Evolutionary conservation across 2,329 filamentous ascomycete genomes (phyloP), one percentile per base, ranked within the genome.

Genomic region (Talaromyces verruculosus): DNA sequence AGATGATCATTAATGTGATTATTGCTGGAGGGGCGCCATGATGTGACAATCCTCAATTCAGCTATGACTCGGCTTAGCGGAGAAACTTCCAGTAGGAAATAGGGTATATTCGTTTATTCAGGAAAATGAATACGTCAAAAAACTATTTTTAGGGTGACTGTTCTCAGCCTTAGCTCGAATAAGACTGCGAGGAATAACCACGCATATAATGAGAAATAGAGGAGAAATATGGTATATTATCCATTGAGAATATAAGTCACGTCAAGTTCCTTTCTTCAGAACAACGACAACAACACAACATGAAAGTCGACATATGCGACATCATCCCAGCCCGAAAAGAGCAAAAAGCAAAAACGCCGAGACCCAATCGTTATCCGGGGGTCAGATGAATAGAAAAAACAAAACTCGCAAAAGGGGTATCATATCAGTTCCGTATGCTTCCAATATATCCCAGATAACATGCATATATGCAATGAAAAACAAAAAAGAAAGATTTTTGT

Each of bases 341-440:
- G 35, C 33, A 35, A 35, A 41, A 41, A 35, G 15, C 7, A 47
- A 22, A 51, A 63, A 58, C 61, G 61, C 61, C 61, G 30, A 19
- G 53, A 55, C 25, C 51, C 22, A 30, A 63, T 39, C 60, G 33
- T 63, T 63, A 22, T 25, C 33, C 49, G 43, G 13, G 37, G 37
- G 57, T 43, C 57, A 15, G 35, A 59, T 59, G 35, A 59, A 43
- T 28, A 39, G 25, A 39, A 65, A 65, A 43, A 25, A 22, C 43
- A 60, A 60, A 61, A 61, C 41, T 61, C 13, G 60, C 60, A 53
- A 30, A 35, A 62, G 61, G 47, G 64, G 60, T 66, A 66, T 66
- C 64, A 37, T 65, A 65, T 66, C 65, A 66, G 41, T 58, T 47
- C 22, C 65, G 65, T 66, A 62, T 66, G 51, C 65, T 66, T 63